Evolutionary conservation across 352 stramenopile species (phyloP), one percentile per base, ranked within the genome.

Genomic region (Globisporangium polare): DNA sequence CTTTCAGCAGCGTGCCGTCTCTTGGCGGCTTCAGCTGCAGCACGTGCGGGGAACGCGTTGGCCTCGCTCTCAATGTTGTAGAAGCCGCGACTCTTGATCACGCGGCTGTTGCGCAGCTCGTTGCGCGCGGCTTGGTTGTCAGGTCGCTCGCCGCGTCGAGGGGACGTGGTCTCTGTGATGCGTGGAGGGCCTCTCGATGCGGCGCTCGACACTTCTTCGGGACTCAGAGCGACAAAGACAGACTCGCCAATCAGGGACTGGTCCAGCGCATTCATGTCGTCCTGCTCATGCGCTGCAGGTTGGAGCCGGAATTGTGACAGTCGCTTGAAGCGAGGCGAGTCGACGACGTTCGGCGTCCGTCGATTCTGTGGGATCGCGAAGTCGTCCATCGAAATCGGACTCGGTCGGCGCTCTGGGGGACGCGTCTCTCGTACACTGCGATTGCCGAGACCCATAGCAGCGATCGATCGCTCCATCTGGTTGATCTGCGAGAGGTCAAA

Each of bases 81-180:
- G 51, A 89, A 92, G 0, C 83, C 83, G 31, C 83, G 74, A 60
- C 83, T 92, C 63, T 86, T 86, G 61, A 92, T 92, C 18, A 89
- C 75, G 9, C 83, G 83, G 45, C 79, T 90, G 53, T 52, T 80
- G 54, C 75, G 77, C 18, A 92, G 33, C 10, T 62, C 45, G 17
- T 39, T 53, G 9, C 42, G 51, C 6, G 49, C 6, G 26, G 22
- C 39, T 33, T 33, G 29, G 13, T 18, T 53, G 0, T 46, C 41
- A 7, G 8, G 2, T 26, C 35, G 63, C 24, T 58, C 35, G 6
- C 66, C 56, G 17, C 68, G 52, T 65, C 20, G 61, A 20, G 76
- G 71, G 22, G 82, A 88, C 2, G 60, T 47, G 10, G 82, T 84
- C 20, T 68, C 69, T 1, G 53, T 67, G 35, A 76, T 74, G 0